Evolutionary conservation across 176 grass and related monocot genomes (phyloP).

Genomic region (Sorghum bicolor): DNA sequence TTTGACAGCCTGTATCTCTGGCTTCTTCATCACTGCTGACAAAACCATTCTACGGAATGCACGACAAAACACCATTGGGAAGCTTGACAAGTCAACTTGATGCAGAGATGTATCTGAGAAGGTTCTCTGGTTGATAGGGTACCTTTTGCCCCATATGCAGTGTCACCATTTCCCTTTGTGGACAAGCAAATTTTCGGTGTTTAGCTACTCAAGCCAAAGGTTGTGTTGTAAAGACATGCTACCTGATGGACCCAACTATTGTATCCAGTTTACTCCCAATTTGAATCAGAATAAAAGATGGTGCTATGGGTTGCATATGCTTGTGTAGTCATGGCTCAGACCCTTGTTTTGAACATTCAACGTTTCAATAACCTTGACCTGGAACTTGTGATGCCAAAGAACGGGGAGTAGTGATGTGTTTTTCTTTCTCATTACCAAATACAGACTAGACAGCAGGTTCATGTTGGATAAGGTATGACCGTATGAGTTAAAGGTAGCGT

Average conservation of each 20-base stretch:
- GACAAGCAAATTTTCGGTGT: neutral
- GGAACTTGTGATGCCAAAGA: neutral
- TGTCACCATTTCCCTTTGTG: neutral
- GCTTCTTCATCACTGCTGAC: conserved; percentile 96
- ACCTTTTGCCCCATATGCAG: neutral
- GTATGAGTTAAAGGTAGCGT: neutral
- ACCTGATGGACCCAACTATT: neutral
- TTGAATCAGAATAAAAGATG: neutral
- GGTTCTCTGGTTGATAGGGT: neutral
- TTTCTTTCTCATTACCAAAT: neutral
- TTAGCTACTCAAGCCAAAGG: neutral
- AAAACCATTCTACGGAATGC: conserved; percentile 65
- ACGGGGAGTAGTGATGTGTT: neutral
- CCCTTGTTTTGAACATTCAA: neutral
- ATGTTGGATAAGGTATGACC: neutral
- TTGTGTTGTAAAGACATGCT: neutral
- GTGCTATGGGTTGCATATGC: neutral
- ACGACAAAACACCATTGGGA: conserved; percentile 74
- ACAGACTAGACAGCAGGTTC: neutral
- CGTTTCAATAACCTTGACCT: neutral
- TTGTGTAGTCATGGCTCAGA: neutral
- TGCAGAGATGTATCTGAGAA: neutral
- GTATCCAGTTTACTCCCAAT: neutral
- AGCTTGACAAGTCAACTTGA: conserved; percentile 60
- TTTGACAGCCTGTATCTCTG: conserved; percentile 68